Base-by-base conservation (phyloP, 306 rosid species). In the Dalbergia cultrata region DNA sequence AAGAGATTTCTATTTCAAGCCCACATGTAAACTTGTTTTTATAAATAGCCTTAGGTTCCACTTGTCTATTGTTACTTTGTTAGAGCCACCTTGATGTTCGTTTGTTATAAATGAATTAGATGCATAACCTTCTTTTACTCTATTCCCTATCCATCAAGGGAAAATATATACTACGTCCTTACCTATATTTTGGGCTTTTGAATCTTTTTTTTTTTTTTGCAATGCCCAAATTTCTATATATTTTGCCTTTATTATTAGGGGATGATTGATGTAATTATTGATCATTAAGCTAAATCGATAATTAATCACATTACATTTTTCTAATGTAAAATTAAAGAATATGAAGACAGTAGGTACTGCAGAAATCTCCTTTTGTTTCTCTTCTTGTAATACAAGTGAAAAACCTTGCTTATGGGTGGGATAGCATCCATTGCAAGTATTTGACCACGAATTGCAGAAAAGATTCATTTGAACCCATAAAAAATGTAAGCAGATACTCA, bases 241-340 rank as follows among this genome's bases (percentile, higher is more conserved):
- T n/a, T 26, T 26, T 26, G 31, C 31, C 31, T 26, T 26, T 26
- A 26, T n/a, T n/a, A n/a, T 26, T 26, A 1, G 31, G 31, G 2
- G 31, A 26, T 26, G 2, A 26, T 26, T 26, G 31, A 26, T 26
- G 31, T 26, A 26, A 26, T 1, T 26, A 26, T 1, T 2, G 2
- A 26, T 26, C 1, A 26, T 26, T 26, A 26, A 26, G 2, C 31
- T 26, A 26, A 26, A 26, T 26, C 3, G 31, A 26, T 2, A 26
- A 26, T 26, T 26, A 26, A 26, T 26, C 26, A 2, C 31, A 26
- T 26, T 26, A 26, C 31, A 26, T 26, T 26, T 26, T 59, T 76
- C 52, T 74, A 87, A 67, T 26, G 80, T 74, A 65, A 56, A 63
- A 78, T 43, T 43, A 12, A 76, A 41, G 87, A 54, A 90, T 86